phyloP scores from a whole-genome alignment of 2,329 filamentous ascomycete genomes.

The Epichloe bromicola region DNA sequence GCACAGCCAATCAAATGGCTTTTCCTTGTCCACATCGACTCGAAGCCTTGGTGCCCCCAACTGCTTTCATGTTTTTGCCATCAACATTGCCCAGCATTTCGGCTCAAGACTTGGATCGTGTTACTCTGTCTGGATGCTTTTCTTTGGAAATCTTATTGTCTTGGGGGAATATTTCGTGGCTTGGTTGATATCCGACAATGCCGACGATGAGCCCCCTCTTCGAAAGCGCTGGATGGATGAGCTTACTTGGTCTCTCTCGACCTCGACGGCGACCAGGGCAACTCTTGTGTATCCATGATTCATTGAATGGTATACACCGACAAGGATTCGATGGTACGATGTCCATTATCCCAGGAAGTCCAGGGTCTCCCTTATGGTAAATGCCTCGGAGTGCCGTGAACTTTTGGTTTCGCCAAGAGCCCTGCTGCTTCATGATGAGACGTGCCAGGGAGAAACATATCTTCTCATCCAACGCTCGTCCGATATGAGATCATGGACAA shows the following conservation, averaged over 20 bases:
- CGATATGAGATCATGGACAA: not conserved
- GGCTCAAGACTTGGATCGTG: not conserved
- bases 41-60: too few species aligned
- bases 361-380: not conserved
- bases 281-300: too few species aligned
- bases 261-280: too few species aligned
- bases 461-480: too few species aligned
- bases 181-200: not conserved
- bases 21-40: not conserved
- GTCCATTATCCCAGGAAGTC: too few species aligned
- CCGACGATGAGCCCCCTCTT: not conserved
- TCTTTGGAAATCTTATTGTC: not conserved
- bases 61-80: too few species aligned
- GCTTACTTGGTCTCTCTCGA: too few species aligned
- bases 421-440: not conserved
- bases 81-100: too few species aligned
- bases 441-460: too few species aligned
- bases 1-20: not conserved
- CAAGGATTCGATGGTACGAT: not conserved
- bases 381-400: not conserved
- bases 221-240: too few species aligned
- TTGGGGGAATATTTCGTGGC: not conserved
- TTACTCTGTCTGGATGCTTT: not conserved
- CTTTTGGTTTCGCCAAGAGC: not conserved
- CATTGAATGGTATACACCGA: not conserved